Evolutionary conservation across 2,329 filamentous ascomycete species (phyloP).

Genomic region (Neophaeococcomyces aloes): DNA sequence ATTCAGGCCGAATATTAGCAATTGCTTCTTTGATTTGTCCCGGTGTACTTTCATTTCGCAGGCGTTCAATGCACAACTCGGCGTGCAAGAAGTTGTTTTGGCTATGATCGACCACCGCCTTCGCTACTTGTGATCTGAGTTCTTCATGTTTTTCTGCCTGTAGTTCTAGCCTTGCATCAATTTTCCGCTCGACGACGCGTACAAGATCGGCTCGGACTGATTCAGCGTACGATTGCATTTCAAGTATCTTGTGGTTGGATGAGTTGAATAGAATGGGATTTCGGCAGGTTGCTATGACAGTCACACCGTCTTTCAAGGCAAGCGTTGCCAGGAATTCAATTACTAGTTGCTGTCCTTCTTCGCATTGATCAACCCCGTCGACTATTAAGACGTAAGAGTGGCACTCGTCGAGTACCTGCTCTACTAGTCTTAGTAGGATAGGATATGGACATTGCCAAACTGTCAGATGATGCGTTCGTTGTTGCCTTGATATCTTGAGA

Average conservation of each 20-base stretch:
- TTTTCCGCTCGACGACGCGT: neutral
- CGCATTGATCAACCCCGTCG: too few species aligned
- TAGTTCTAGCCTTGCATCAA: neutral
- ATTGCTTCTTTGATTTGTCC: neutral
- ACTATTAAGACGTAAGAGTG: too few species aligned
- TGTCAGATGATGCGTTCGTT: too few species aligned
- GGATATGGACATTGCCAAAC: too few species aligned
- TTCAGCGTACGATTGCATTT: neutral
- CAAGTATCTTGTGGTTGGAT: neutral
- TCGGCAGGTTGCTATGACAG: conserved; percentile 1
- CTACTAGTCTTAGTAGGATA: too few species aligned
- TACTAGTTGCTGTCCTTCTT: too few species aligned
- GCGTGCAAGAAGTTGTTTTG: conserved; percentile 2
- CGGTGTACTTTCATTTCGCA: neutral
- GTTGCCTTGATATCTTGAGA: too few species aligned
- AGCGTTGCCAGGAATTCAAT: too few species aligned
- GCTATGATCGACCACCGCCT: neutral
- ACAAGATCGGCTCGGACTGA: neutral
- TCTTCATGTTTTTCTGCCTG: neutral
- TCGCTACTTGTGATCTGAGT: neutral
- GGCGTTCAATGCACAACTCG: neutral
- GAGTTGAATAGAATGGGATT: neutral
- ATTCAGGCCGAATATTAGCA: neutral
- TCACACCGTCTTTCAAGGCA: neutral
- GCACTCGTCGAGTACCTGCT: too few species aligned